A percentile compares a stretch with the other conserved stretches of the same genome.
These are phyloP conservation scores for Angomonas ambiguus DNA, from an alignment of 208 protist species.

Conservation along the genomic window DNA sequence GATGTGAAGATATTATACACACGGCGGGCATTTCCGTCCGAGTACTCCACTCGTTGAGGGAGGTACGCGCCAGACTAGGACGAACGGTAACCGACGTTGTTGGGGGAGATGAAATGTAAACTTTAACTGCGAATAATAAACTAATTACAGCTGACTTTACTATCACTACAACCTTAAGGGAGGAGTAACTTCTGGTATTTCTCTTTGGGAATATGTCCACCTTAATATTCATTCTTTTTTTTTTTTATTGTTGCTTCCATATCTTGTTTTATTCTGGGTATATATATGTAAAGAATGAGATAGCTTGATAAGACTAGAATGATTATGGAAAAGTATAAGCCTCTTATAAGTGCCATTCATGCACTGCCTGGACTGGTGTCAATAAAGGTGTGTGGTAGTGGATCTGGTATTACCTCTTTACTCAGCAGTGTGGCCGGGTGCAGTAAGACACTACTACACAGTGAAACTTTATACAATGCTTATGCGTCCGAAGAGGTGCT, in stretches of 20 bases:
- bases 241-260: too few species aligned
- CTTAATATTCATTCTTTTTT: too few species aligned
- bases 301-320: slow-evolving; percentile 13
- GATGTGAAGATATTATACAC: slow-evolving; percentile 83
- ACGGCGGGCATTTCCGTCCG: slow-evolving; percentile 53
- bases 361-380: slow-evolving; percentile 31
- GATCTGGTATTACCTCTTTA: slow-evolving; percentile 19
- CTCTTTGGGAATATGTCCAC: too few species aligned
- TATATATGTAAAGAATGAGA: too few species aligned
- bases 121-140: too few species aligned
- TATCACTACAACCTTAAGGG: too few species aligned
- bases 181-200: too few species aligned
- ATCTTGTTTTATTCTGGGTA: too few species aligned
- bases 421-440: slow-evolving; percentile 51
- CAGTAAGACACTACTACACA: slow-evolving; percentile 46
- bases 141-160: too few species aligned
- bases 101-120: too few species aligned
- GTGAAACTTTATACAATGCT: slow-evolving; percentile 36
- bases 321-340: slow-evolving; percentile 7
- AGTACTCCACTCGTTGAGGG: slow-evolving; percentile 68
- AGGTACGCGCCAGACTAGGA: too few species aligned
- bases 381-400: slow-evolving; percentile 44
- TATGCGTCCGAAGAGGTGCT: slow-evolving; percentile 23
- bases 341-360: slow-evolving; percentile 39
- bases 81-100: too few species aligned